phyloP scores from a whole-genome alignment of 78 protist genomes.

The Dictyostelium intermedium region DNA sequence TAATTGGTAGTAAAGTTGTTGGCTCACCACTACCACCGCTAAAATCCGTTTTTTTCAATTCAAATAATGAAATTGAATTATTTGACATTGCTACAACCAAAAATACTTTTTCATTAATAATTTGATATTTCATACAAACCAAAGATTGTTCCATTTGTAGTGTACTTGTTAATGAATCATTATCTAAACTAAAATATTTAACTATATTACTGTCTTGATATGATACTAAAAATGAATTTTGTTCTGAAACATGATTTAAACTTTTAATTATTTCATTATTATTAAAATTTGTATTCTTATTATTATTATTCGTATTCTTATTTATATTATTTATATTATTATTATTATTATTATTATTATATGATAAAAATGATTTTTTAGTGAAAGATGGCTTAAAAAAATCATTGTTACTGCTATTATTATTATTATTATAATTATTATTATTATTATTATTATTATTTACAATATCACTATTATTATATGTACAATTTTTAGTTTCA shows the following conservation, averaged over 20 bases:
- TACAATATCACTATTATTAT: neutral
- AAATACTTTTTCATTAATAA: slow-evolving; percentile 31
- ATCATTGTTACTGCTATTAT: neutral
- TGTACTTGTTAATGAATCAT: neutral
- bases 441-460: neutral
- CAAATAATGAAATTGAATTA: neutral
- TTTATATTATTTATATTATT: neutral
- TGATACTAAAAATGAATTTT: neutral
- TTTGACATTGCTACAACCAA: neutral
- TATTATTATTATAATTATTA: no score
- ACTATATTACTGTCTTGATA: neutral
- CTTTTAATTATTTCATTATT: neutral
- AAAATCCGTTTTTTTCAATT: neutral
- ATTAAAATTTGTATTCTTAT: neutral
- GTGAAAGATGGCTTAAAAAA: neutral
- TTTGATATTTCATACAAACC: neutral
- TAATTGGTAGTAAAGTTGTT: neutral
- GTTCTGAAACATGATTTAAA: neutral
- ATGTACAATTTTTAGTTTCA: neutral
- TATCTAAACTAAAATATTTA: slow-evolving; percentile 28
- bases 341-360: neutral
- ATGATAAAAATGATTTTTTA: neutral
- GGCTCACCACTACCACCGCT: neutral
- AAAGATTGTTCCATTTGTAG: neutral
- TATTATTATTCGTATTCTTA: neutral